A percentile compares a stretch with the other conserved stretches of the same genome.
Evolutionary conservation across 306 rosid species (phyloP).

Genomic region (Malus sylvestris): DNA sequence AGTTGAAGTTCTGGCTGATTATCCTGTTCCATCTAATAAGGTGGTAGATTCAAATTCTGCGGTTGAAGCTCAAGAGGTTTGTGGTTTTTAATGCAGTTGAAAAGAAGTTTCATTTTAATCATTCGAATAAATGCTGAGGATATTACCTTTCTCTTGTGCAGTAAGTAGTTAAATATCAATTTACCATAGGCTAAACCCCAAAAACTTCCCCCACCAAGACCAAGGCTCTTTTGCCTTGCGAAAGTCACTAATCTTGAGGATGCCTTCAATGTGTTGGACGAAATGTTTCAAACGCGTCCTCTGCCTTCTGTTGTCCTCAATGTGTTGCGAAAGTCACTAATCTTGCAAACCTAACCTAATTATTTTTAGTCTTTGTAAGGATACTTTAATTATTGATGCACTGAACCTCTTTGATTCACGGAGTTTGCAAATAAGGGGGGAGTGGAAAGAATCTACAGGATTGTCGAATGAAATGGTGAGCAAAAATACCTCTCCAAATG

Average conservation of each 20-base stretch:
- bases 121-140: background rate
- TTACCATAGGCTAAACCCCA: too few relatives aligned
- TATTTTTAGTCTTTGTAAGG: conserved; percentile 15
- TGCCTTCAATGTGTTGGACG: too few relatives aligned
- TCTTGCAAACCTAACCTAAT: background rate
- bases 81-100: background rate
- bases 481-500: background rate
- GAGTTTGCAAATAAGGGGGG: background rate
- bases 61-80: conserved; percentile 47
- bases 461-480: background rate
- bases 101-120: background rate
- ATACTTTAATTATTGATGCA: background rate
- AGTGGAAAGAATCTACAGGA: background rate
- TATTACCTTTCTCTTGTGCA: background rate
- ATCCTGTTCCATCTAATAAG: conserved; percentile 37
- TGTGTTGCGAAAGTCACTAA: too few relatives aligned
- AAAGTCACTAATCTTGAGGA: too few relatives aligned
- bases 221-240: too few relatives aligned
- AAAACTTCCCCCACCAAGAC: too few relatives aligned
- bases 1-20: conserved; percentile 74
- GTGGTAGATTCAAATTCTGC: conserved; percentile 29
- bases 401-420: background rate
- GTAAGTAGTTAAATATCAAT: background rate
- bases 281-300: too few relatives aligned
- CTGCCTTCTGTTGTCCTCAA: too few relatives aligned